Conservation (phyloP, 176 grass and related monocot species). For the Aegilops longissima region DNA sequence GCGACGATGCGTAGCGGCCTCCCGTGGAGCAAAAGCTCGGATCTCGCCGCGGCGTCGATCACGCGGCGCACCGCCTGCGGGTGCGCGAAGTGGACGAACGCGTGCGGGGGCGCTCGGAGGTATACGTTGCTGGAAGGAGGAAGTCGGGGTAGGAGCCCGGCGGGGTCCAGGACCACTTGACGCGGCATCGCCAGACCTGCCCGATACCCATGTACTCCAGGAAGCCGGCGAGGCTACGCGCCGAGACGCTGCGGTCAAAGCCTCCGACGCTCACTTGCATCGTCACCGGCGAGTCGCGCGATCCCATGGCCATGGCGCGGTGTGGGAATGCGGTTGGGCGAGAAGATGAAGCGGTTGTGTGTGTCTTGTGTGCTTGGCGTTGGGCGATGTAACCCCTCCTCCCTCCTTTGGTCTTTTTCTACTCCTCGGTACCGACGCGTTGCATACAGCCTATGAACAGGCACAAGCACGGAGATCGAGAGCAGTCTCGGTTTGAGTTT, state of each 20-base stretch:
- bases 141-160: conserved; percentile 65
- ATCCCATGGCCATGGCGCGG: conserved; percentile 29
- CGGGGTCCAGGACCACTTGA: conserved; percentile 90
- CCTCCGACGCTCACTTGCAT: conserved; percentile 70
- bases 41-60: conserved; percentile 36
- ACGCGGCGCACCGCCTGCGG: conserved; percentile 48
- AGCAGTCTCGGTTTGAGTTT: too few relatives aligned
- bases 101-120: conserved; percentile 59
- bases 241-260: conserved; percentile 48
- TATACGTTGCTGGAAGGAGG: neutral
- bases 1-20: conserved; percentile 38
- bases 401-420: too few relatives aligned
- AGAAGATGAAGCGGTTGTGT: neutral
- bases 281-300: conserved; percentile 36
- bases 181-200: conserved; percentile 81
- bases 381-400: too few relatives aligned
- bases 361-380: too few relatives aligned
- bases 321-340: neutral
- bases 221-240: conserved; percentile 48
- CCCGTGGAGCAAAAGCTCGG: conserved; percentile 35
- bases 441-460: too few relatives aligned
- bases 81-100: conserved; percentile 79
- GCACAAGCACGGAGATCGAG: too few relatives aligned
- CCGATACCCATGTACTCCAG: conserved; percentile 49
- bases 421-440: too few relatives aligned